Base-by-base conservation (phyloP, 495 filamentous ascomycete genomes). In the Aspergillus taichungensis region DNA sequence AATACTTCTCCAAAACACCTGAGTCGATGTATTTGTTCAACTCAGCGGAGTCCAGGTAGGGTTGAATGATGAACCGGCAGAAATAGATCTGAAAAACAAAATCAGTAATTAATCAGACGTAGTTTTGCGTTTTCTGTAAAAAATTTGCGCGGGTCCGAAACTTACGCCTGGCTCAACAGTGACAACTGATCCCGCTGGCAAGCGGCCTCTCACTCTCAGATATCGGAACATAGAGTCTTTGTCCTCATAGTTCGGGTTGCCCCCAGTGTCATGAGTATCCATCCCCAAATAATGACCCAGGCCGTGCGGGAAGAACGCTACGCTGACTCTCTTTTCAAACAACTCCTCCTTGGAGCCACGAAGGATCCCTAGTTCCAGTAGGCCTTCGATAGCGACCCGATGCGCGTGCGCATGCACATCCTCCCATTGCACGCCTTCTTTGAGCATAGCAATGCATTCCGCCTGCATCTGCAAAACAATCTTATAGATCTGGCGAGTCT, bases 221-320 rank as follows among this genome's bases (percentile, higher is more conserved):
- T 94, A 95, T 18, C 73, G 72, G 61, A 92, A 95, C 77, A 96
- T 84, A 34, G 78, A 61, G 62, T 99, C 90, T 51, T 71, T 66
- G 55, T 97, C 94, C 34, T 69, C 69, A 51, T 95, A 94, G 60
- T 95, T 85, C 2, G 88, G 75, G 59, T 92, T 79, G 13, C 88
- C 90, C 46, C 89, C 90, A 1, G 83, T 85, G 57, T 96, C 90
- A 66, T 96, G 90, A 6, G 88, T 94, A 63, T 96, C 90, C 84
- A 96, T 86, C 40, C 90, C 90, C 7, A 96, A 71, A 54, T 94
- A 91, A 60, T 96, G 88, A 0, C 90, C 90, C 5, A 96, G 71
- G 6, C 90, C 90, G 58, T 96, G 90, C 5, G 90, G 90, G 59
- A 95, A 85, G 70, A 96, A 96, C 6, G 89, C 88, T 2, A 84